Percentiles rank a stretch among this genome's conserved stretches.
phyloP scores from a whole-genome alignment of 2,329 filamentous ascomycete species.

The Phialemoniopsis sp. region DNA sequence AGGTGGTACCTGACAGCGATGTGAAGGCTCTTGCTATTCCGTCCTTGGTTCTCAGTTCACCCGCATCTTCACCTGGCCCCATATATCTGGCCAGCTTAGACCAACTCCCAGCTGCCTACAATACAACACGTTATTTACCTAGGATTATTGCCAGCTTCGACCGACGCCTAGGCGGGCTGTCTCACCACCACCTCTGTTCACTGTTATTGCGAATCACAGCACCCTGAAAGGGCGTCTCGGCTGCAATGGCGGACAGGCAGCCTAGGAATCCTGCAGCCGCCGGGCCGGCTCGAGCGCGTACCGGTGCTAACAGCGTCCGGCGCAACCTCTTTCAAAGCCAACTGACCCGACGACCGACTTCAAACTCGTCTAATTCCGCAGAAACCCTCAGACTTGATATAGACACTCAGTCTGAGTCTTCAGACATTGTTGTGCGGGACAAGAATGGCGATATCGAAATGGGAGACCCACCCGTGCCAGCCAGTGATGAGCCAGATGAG shows the following conservation, averaged over 20 bases:
- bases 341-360: slow-evolving; percentile 52
- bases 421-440: slow-evolving; percentile 60
- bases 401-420: slow-evolving; percentile 34
- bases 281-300: not conserved
- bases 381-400: slow-evolving; percentile 46
- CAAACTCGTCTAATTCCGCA: slow-evolving; percentile 29
- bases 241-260: slow-evolving; percentile 10
- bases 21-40: too few species aligned
- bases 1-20: too few species aligned
- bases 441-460: slow-evolving; percentile 60
- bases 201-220: too few species aligned
- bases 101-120: too few species aligned
- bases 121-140: too few species aligned
- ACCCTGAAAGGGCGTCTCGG: too few species aligned
- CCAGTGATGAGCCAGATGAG: slow-evolving; percentile 50
- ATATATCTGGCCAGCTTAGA: too few species aligned
- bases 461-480: slow-evolving; percentile 49
- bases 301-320: slow-evolving; percentile 28
- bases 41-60: too few species aligned
- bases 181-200: too few species aligned
- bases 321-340: slow-evolving; percentile 59
- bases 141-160: too few species aligned
- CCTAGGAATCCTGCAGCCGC: slow-evolving; percentile 1
- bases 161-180: too few species aligned
- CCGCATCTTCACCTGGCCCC: too few species aligned